Percentiles rank a stretch among this genome's conserved stretches.
These are phyloP conservation scores for Hymenoscyphus occultus DNA, from an alignment of 2,329 filamentous ascomycete species.

Conservation along the genomic window DNA sequence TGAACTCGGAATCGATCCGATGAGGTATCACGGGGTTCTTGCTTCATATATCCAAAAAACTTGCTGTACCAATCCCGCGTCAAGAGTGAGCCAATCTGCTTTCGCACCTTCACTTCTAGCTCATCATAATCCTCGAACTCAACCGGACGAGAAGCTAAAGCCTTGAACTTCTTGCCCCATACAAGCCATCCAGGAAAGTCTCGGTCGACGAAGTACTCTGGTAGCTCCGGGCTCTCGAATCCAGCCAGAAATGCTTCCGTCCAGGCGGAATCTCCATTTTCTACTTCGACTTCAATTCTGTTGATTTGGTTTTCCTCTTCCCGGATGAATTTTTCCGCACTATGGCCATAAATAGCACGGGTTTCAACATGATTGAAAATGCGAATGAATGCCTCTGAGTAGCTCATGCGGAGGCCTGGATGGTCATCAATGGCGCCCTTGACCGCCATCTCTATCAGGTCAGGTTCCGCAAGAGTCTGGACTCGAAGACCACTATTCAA, in stretches of 20 bases:
- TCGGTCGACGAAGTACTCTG: slow-evolving; percentile 85
- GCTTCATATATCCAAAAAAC: slow-evolving; percentile 91
- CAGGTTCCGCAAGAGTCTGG: slow-evolving; percentile 75
- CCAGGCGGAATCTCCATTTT: slow-evolving; percentile 72
- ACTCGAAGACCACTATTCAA: slow-evolving; percentile 91
- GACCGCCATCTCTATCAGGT: slow-evolving; percentile 80
- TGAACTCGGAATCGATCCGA: slow-evolving; percentile 88
- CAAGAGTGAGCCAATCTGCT: slow-evolving; percentile 76
- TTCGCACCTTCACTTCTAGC: slow-evolving; percentile 68
- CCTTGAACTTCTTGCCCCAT: slow-evolving; percentile 85
- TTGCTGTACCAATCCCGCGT: slow-evolving; percentile 82
- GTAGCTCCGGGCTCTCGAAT: slow-evolving; percentile 69
- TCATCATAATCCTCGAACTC: slow-evolving; percentile 73
- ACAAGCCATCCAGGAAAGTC: slow-evolving; percentile 96
- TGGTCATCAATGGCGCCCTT: slow-evolving; percentile 86
- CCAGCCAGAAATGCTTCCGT: slow-evolving; percentile 74
- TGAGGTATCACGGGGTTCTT: slow-evolving; percentile 80
- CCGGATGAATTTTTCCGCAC: slow-evolving; percentile 80
- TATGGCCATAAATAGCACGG: slow-evolving; percentile 79
- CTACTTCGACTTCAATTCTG: slow-evolving; percentile 70
- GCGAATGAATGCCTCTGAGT: slow-evolving; percentile 71
- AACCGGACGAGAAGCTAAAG: slow-evolving; percentile 67
- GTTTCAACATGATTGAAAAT: slow-evolving; percentile 86
- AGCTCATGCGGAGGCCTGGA: slow-evolving; percentile 77
- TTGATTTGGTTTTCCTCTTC: slow-evolving; percentile 77